Evolutionary conservation across 371 early-diverging fungal genomes (phyloP), one percentile per base, ranked within the genome.

Genomic region (Quaeritorhiza haematococci): DNA sequence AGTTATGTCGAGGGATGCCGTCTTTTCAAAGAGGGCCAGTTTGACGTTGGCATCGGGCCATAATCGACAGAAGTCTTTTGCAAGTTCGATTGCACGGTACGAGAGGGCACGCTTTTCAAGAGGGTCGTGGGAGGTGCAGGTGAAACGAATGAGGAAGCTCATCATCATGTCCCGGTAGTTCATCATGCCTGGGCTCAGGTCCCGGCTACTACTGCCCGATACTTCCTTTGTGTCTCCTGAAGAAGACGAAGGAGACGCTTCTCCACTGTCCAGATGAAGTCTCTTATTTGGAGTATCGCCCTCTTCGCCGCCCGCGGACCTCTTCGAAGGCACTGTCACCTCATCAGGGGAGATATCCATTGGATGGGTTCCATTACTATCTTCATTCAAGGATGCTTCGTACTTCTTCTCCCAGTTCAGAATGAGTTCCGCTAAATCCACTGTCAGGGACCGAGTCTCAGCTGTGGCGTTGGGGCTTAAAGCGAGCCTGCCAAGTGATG

Each of bases 381-480:
- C n/a, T n/a, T n/a, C n/a, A n/a, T n/a, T n/a, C n/a, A n/a, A n/a
- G n/a, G n/a, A n/a, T n/a, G n/a, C n/a, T n/a, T n/a, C n/a, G n/a
- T n/a, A n/a, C n/a, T n/a, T n/a, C n/a, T n/a, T 44, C 46, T 96
- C 93, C 98, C 98, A 98, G 48, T 81, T 81, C 26, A 92, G 65
- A 33, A 97, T 83, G 51, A 96, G 71, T 26, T 92, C 92, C 8
- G 88, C 82, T n/a, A 97, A 74, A 53, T 96, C 96, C 15, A 95
- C 80, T 0, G 96, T 88, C 47, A 98, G 66, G 1, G 84, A 60
- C 53, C 90, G 80, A 24, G 94, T 89, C 61, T 98, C 98, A 0
- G 86, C 75, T 2, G 91, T 91, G 0, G 92, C 84, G 55, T 79
- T 92, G 54, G 87, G 85, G 0, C 91, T 75, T 13, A 96, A 66